Base-by-base conservation (phyloP, 2,329 filamentous ascomycete species). In the Colletotrichum tamarilloi region DNA sequence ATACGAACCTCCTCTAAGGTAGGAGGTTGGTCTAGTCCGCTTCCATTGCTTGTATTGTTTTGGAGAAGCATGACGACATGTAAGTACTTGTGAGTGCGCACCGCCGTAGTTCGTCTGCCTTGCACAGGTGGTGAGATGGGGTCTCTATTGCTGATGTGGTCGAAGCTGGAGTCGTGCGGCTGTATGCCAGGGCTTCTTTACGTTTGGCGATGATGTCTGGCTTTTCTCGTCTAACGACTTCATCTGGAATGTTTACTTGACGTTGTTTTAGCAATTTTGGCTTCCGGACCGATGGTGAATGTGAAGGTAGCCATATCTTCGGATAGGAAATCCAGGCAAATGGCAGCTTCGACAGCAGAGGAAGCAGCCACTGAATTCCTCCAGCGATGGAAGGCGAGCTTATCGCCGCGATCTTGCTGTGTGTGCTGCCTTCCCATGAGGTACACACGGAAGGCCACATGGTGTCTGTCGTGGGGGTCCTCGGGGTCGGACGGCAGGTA, bases 11-110 rank as follows among this genome's bases (percentile, higher is more conserved):
- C 59, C 16, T 19, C 38, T 30, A 5, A 67, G 69, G 8, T 73
- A 66, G 3, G 75, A 74, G 5, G 79, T 78, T 2, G 76, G 77
- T 11, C 78, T 2, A 76, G 77, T 7, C 77, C 77, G 24, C 77
- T 69, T 12, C 70, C 68, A 63, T 67, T 62, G n/a, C 56, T 30
- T 22, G 4, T 28, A 11, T 46, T 53, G 16, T 52, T 49, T 12
- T 46, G 55, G 19, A 30, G 22, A 55, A 38, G n/a, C 62, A 64
- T 64, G 62, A 8, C 14, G 30, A 38, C 19, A 49, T 49, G 42
- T 49, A 7, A n/a, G 3, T 22, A 28, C 8, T 4, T 49, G 42
- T 49, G 42, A 49, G 19, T 19, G 16, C 42, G 19, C 42, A 22
- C 42, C 42, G 19, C 42, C 19, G 19, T 19, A 49, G 42, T 8